Evolutionary conservation across 768 basidiomycete species (phyloP).

Genomic region (Rhodotorula toruloides): DNA sequence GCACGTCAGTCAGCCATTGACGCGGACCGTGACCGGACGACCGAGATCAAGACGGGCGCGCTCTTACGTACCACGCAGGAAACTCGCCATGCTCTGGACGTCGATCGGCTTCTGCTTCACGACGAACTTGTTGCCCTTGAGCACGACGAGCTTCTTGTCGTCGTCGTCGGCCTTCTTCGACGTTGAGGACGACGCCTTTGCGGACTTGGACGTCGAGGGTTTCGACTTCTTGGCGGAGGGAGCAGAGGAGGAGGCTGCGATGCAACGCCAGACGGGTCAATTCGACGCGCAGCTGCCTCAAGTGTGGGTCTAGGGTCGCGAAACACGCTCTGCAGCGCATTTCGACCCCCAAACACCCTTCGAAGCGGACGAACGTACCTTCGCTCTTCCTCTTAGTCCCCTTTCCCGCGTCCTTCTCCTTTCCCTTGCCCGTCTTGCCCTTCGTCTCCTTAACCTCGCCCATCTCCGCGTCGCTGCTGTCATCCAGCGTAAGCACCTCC

Average conservation of each 20-base stretch:
- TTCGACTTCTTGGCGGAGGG: background rate
- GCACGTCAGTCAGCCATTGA: background rate
- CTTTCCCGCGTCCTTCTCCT: background rate
- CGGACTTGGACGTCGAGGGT: background rate
- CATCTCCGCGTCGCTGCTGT: background rate
- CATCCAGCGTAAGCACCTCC: background rate
- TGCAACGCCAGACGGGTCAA: too few relatives aligned
- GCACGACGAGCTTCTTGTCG: background rate
- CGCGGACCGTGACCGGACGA: background rate
- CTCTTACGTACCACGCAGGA: conserved; percentile 62
- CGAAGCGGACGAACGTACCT: conserved; percentile 1
- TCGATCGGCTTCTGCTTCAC: conserved; percentile 33
- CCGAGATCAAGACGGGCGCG: background rate
- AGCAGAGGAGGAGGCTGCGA: background rate
- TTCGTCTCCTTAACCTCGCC: background rate
- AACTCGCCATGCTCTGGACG: conserved; percentile 54
- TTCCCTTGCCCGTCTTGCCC: background rate
- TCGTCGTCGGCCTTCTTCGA: background rate
- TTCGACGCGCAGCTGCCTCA: too few relatives aligned
- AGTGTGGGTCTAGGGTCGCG: too few relatives aligned
- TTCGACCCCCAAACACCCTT: too few relatives aligned
- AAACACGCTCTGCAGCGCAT: too few relatives aligned
- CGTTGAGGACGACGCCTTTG: background rate
- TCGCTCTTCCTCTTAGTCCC: conserved; percentile 5
- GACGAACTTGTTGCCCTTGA: conserved; percentile 27